Base-by-base conservation (phyloP, 2,329 filamentous ascomycete genomes). In the Lizonia empirigonia region DNA sequence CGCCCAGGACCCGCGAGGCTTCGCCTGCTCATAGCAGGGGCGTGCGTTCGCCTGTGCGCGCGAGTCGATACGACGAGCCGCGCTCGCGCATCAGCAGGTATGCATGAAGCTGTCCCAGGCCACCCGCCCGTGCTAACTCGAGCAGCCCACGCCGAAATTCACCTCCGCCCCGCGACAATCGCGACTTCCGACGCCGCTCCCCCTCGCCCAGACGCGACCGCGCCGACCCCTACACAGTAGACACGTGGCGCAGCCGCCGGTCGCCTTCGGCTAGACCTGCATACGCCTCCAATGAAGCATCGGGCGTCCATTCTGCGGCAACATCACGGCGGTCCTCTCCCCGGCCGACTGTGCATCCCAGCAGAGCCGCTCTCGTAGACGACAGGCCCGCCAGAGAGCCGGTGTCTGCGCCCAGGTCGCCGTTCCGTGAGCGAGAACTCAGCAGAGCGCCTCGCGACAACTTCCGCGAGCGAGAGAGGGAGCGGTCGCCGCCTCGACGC, bases 321-420 rank as follows among this genome's bases (percentile, higher is more conserved):
- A 84, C 81, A 23, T 87, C 85, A 18, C 80, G 83, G 49, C 78
- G 83, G 39, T 85, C 85, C 7, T 87, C 85, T 5, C 85, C 85
- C 13, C 49, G 49, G 6, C 81, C 76, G 20, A 69, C 76, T 10
- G 71, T 81, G 12, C 82, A 84, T 60, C 77, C 79, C 13, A 85
- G 83, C 57, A 77, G 81, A 59, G 65, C 76, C 40, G 77, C 74
- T 38, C 63, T 78, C 15, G 67, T 75, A 45, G 63, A 65, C 12
- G 63, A 66, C 2, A 53, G 56, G 19, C 39, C 57, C 19, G 37
- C 39, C 13, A 59, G 74, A 53, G 62, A 69, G 15, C 57, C 70
- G 48, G 59, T 65, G 20, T 74, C 65, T 18, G 67, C 67, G 19
- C 71, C 62, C 27, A 63, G 63, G 37, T 72, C 70, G 18, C 72